Evolutionary conservation across 139 green algal genomes (phyloP).

Genomic region (Nannochloris sp.): DNA sequence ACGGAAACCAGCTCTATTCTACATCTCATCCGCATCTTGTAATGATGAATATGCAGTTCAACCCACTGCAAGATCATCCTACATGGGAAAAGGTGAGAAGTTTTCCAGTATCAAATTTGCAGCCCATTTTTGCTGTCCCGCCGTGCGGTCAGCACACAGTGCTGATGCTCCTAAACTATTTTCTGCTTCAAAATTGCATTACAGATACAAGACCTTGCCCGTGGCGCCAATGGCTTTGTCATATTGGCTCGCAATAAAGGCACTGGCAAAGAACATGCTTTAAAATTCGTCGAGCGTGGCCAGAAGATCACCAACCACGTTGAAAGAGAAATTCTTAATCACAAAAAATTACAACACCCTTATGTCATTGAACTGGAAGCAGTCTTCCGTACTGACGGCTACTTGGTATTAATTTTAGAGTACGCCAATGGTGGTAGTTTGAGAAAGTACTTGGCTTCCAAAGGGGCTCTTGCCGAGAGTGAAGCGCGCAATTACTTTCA

Average conservation of each 20-base stretch:
- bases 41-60: too few species aligned
- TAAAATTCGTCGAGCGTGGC: neutral
- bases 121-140: too few species aligned
- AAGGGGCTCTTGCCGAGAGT: constrained; percentile 83
- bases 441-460: constrained; percentile 65
- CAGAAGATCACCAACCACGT: constrained; percentile 61
- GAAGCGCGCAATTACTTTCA: constrained; percentile 68
- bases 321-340: constrained; percentile 90
- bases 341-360: constrained; percentile 78
- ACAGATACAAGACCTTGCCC: neutral
- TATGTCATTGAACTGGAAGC: constrained; percentile 90
- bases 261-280: too few species aligned
- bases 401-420: constrained; percentile 78
- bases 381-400: constrained; percentile 45
- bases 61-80: too few species aligned
- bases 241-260: neutral
- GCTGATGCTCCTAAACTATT: too few species aligned
- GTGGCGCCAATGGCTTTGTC: neutral
- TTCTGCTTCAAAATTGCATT: too few species aligned
- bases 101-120: too few species aligned
- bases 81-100: too few species aligned
- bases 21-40: too few species aligned
- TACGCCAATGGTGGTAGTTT: constrained; percentile 62
- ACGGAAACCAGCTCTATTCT: too few species aligned
- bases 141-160: too few species aligned